Percentiles rank a stretch among this genome's conserved stretches.
These are phyloP conservation scores for Talaromyces sp. DNA, from an alignment of 2,329 filamentous ascomycete genomes.

Conservation along the genomic window DNA sequence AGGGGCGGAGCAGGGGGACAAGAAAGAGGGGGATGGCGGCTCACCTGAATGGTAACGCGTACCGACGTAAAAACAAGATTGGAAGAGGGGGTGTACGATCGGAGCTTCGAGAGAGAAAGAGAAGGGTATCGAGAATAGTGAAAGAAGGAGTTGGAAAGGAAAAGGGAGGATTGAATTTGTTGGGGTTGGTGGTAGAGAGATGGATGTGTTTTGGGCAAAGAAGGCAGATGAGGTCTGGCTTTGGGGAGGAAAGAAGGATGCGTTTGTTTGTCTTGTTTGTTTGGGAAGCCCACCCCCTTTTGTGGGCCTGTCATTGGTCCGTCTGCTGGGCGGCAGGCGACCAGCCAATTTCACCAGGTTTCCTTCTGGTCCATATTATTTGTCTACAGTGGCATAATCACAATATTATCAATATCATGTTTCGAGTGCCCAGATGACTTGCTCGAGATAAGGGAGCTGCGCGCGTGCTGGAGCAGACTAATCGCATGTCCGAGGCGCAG, in stretches of 20 bases:
- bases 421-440: not conserved
- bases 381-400: no score
- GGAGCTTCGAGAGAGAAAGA: constrained; percentile 15
- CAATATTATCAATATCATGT: no score
- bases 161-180: constrained; percentile 16
- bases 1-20: constrained; percentile 15
- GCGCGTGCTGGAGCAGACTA: not conserved
- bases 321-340: constrained; percentile 13
- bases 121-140: constrained; percentile 11
- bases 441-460: constrained; percentile 1
- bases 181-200: constrained; percentile 15
- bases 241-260: constrained; percentile 3
- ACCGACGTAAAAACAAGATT: constrained; percentile 13
- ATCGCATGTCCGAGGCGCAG: not conserved
- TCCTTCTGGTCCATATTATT: no score
- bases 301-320: constrained; percentile 11
- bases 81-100: constrained; percentile 17
- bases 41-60: constrained; percentile 17
- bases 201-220: constrained; percentile 16
- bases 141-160: constrained; percentile 16
- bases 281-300: not conserved
- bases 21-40: constrained; percentile 16
- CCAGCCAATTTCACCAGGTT: not conserved
- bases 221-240: constrained; percentile 8
- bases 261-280: constrained; percentile 13